Evolutionary conservation across 1,284 basidiomycete genomes (phyloP), one percentile per base, ranked within the genome.

Genomic region (Hemileia vastatrix): DNA sequence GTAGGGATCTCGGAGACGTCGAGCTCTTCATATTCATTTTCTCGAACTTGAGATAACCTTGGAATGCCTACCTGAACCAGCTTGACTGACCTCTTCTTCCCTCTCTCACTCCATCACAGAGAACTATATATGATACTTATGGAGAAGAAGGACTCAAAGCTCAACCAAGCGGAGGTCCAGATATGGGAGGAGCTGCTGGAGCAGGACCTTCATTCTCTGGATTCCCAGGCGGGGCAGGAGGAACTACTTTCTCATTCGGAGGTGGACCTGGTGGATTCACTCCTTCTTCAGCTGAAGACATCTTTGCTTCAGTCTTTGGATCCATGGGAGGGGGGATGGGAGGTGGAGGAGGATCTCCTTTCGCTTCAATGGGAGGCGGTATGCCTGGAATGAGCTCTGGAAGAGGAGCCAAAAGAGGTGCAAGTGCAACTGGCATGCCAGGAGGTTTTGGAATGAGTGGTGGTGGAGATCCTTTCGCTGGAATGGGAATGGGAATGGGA

Each of bases 211-310:
- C 27, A 27, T 62, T 64, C 36, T 65, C 67, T 18, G 71, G 71
- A 4, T 70, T 69, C 63, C 64, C 67, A 3, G 68, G 69, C 9
- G 64, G 57, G 18, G 63, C 60, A 4, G 69, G 70, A n/a, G n/a
- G n/a, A 8, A n/a, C n/a, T n/a, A n/a, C n/a, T n/a, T n/a, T n/a
- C n/a, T n/a, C n/a, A n/a, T n/a, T n/a, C n/a, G 68, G 76, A 48
- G 72, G 74, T 24, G 74, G 79, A 33, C 40, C 60, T 5, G 77
- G 79, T 27, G 82, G 84, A 3, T 90, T 86, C 78, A 76, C 80
- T 21, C 85, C 91, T 2, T 80, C 83, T 31, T 92, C 96, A 74
- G 91, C 93, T 15, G 83, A 90, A 67, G 88, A 87, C 72, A 86
- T 97, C 76, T 97, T 97, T 77, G 87, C 89, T 84, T 88, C 77